A percentile compares a stretch with the other conserved stretches of the same genome.
These are phyloP conservation scores for Wickerhamomyces pijperi DNA, from an alignment of 805 yeast genomes.

Conservation along the genomic window DNA sequence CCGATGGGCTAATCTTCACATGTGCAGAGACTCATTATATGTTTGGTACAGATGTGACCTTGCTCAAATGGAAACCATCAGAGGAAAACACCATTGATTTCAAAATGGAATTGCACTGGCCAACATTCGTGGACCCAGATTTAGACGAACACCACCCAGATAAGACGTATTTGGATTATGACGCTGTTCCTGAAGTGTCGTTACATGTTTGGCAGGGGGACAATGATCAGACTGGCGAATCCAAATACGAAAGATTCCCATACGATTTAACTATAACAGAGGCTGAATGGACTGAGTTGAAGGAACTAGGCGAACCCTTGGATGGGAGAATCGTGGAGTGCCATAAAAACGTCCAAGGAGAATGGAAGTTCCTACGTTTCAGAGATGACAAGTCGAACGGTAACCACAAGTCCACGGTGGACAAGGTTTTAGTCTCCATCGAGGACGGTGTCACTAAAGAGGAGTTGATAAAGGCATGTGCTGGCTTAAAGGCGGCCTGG, in stretches of 20 bases:
- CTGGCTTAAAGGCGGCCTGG: conserved; percentile 51
- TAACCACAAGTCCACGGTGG: conserved; percentile 72
- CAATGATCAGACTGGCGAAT: conserved; percentile 35
- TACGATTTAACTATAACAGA: conserved; percentile 47
- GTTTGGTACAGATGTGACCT: conserved; percentile 77
- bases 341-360: conserved; percentile 43
- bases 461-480: conserved; percentile 52
- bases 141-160: conserved; percentile 52
- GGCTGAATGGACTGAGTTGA: conserved; percentile 73
- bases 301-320: conserved; percentile 63
- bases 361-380: conserved; percentile 80
- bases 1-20: conserved; percentile 91
- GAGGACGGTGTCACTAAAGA: conserved; percentile 77
- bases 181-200: conserved; percentile 59
- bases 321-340: conserved; percentile 88
- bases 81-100: conserved; percentile 92
- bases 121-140: conserved; percentile 47
- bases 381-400: conserved; percentile 90
- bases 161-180: conserved; percentile 71
- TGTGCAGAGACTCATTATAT: conserved; percentile 81
- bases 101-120: conserved; percentile 53
- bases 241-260: conserved; percentile 51
- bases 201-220: conserved; percentile 75
- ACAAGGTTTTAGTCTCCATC: conserved; percentile 74
- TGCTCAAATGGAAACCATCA: conserved; percentile 95